Conservation (phyloP, 2,329 filamentous ascomycete species). For the Helotiales sp. region DNA sequence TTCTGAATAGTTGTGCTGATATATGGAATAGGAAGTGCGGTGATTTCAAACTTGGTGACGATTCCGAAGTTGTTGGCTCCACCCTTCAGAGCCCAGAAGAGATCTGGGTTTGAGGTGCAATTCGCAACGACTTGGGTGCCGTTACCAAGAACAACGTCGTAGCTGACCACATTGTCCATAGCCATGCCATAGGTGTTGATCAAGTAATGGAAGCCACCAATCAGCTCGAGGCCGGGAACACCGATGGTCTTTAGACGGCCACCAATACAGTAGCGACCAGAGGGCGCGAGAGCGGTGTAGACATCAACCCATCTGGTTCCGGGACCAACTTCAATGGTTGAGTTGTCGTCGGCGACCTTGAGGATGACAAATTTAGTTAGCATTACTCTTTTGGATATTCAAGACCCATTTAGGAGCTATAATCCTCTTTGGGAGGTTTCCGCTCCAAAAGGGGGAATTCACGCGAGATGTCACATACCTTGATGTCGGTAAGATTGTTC, state of each 20-base stretch:
- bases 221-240: slow-evolving; percentile 45
- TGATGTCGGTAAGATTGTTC: slow-evolving; percentile 24
- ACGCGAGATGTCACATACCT: too few species aligned
- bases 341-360: slow-evolving; percentile 18
- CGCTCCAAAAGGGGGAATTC: too few species aligned
- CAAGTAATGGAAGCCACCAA: slow-evolving; percentile 15
- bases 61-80: slow-evolving; percentile 35
- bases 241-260: slow-evolving; percentile 48
- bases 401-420: too few species aligned
- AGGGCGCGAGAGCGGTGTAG: background rate
- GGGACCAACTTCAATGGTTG: slow-evolving; percentile 34
- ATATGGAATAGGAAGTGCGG: slow-evolving; percentile 28
- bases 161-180: slow-evolving; percentile 45
- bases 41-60: slow-evolving; percentile 34
- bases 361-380: too few species aligned
- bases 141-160: slow-evolving; percentile 31
- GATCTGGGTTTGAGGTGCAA: slow-evolving; percentile 18
- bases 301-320: slow-evolving; percentile 25
- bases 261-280: slow-evolving; percentile 36
- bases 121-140: slow-evolving; percentile 3
- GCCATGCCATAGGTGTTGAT: slow-evolving; percentile 44
- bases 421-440: too few species aligned
- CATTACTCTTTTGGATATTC: too few species aligned
- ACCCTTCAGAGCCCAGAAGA: slow-evolving; percentile 35
- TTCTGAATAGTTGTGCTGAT: slow-evolving; percentile 16